Conservation (phyloP, 108 stramenopile species). For the Nitzschia sp. region DNA sequence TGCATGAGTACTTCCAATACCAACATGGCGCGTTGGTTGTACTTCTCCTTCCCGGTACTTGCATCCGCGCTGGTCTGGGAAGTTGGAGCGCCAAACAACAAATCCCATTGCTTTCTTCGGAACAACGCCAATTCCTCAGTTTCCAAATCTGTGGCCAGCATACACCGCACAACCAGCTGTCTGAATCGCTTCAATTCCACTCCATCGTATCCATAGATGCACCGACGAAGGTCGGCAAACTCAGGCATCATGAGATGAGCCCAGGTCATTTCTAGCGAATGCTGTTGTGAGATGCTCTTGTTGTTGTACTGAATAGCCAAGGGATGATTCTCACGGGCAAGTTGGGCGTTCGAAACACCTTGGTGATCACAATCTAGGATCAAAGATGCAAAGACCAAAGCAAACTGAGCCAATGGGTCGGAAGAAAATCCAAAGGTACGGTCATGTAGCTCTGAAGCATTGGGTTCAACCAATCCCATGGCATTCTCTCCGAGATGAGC, state of each 20-base stretch:
- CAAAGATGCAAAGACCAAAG: slow-evolving; percentile 42
- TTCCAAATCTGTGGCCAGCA: slow-evolving; percentile 41
- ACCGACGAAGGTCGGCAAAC: slow-evolving; percentile 23
- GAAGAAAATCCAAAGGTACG: slow-evolving; percentile 37
- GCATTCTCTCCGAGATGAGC: neutral
- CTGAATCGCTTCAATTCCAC: slow-evolving; percentile 34
- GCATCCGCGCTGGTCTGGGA: neutral
- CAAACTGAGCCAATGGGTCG: slow-evolving; percentile 46
- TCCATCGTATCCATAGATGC: slow-evolving; percentile 28
- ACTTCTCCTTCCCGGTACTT: slow-evolving; percentile 2
- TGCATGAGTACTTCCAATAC: slow-evolving; percentile 46
- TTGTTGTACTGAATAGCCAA: slow-evolving; percentile 34
- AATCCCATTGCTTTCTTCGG: slow-evolving; percentile 41
- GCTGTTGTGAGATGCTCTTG: slow-evolving; percentile 33
- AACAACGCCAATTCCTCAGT: slow-evolving; percentile 28
- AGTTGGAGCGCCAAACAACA: slow-evolving; percentile 24
- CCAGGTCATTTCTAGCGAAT: slow-evolving; percentile 34
- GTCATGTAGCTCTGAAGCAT: neutral
- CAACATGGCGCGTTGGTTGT: slow-evolving; percentile 35
- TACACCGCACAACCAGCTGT: slow-evolving; percentile 38
- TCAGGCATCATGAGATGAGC: slow-evolving; percentile 32
- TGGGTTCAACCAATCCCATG: neutral
- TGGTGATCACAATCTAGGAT: slow-evolving; percentile 42
- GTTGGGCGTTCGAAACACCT: slow-evolving; percentile 42
- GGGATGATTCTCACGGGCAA: slow-evolving; percentile 28